Evolutionary conservation across 495 filamentous ascomycete species (phyloP), one percentile per base, ranked within the genome.

Genomic region (Talaromyces proteolyticus): DNA sequence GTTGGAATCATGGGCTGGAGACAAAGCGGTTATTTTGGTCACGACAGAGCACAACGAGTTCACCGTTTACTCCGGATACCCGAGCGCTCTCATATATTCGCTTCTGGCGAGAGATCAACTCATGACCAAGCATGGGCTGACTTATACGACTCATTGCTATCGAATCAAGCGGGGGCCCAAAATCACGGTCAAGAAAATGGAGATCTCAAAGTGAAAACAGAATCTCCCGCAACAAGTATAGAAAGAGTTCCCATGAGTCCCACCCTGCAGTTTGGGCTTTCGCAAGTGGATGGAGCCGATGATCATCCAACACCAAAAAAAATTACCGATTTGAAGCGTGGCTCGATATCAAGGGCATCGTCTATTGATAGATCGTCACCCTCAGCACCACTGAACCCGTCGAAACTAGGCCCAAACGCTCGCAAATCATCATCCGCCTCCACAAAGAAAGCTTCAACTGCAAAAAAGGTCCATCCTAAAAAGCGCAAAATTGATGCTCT

Each of bases 391-490:
- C 55, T 60, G 39, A 63, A 70, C 57, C 63, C 68, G 39, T 58
- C 60, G 26, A 63, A 71, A 61, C 50, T 57, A 38, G 47, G 50
- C 18, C 18, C 63, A 6, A 44, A 66, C 21, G 62, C 47, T 22
- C 72, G 66, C 44, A 76, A 75, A 47, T 42, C 58, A n/a, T 54
- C 57, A 2, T 60, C 69, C 7, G 59, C 57, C 2, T 58, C 62
- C 11, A 71, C 68, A 2, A 83, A 81, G 59, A 81, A 81, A 53
- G 78, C 76, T 3, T 72, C 68, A n/a, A 74, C 71, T 7, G 46
- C 61, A 2, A 82, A 73, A 57, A 83, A 83, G 52, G 65, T 76
- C 2, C 57, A 74, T 0, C 44, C 64, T 24, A 86, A 83, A 61
- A 82, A 81, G 59, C 80, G 79, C 49, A 84, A 80, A 53, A 50